Evolutionary conservation across 2,329 filamentous ascomycete species (phyloP).

Genomic region (Verticillium dahliae): DNA sequence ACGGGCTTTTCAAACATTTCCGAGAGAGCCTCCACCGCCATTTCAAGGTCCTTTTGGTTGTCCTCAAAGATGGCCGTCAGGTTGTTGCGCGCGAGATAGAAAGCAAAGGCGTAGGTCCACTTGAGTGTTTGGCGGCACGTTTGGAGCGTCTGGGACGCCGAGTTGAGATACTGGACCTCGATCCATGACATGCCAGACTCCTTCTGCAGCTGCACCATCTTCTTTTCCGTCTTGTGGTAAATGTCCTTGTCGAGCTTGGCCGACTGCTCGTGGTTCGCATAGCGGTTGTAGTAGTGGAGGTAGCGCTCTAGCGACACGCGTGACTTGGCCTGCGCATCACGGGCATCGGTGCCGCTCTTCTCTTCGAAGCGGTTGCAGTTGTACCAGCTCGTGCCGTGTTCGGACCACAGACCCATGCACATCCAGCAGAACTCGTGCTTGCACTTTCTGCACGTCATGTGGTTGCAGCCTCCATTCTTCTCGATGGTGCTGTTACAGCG

Average conservation of each 20-base stretch:
- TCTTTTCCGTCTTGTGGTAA: constrained; percentile 93
- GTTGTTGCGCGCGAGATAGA: constrained; percentile 94
- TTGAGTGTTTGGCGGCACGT: constrained; percentile 97
- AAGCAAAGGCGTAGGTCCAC: constrained; percentile 99
- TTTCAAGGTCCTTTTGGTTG: constrained; percentile 95
- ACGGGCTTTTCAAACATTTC: constrained; percentile 99
- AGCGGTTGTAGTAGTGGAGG: constrained; percentile 97
- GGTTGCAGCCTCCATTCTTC: constrained; percentile 97
- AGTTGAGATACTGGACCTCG: constrained; percentile 93
- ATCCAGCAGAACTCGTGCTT: constrained; percentile 99
- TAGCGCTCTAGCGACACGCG: constrained; percentile 92
- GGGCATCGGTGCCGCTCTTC: constrained; percentile 84
- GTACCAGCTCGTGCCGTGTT: constrained; percentile 99
- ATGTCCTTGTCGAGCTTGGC: constrained; percentile 95
- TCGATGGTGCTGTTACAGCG: constrained; percentile 96
- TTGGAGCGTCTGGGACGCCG: constrained; percentile 87
- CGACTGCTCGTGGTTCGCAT: constrained; percentile 97
- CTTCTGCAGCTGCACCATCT: constrained; percentile 94
- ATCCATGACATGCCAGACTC: constrained; percentile 98
- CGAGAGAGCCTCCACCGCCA: constrained; percentile 94
- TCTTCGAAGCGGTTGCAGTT: constrained; percentile 98
- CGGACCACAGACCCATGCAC: constrained; percentile 98
- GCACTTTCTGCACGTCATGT: constrained; percentile 96
- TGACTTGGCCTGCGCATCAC: constrained; percentile 87
- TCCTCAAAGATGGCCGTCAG: constrained; percentile 96